phyloP scores from a whole-genome alignment of 2,329 filamentous ascomycete genomes.

The Penicillium sp. region DNA sequence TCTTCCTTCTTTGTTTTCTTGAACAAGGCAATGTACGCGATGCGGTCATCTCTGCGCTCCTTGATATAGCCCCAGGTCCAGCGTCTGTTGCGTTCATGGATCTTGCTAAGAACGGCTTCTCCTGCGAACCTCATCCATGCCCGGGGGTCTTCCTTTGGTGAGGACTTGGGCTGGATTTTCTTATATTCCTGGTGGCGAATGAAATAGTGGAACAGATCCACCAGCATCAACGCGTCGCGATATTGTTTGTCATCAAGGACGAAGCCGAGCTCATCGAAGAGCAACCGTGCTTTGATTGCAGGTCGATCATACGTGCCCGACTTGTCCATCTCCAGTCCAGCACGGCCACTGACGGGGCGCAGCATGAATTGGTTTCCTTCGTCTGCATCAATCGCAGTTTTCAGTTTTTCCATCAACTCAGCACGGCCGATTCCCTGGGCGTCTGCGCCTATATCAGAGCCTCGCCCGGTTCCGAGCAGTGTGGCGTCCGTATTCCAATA shows the following conservation, averaged over 20 bases:
- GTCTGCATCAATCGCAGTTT: conserved; percentile 72
- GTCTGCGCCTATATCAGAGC: conserved; percentile 58
- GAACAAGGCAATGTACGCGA: conserved; percentile 87
- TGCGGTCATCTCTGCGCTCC: conserved; percentile 85
- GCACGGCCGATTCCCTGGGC: conserved; percentile 64
- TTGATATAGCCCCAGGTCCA: conserved; percentile 98
- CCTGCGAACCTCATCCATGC: conserved; percentile 94
- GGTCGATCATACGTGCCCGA: conserved; percentile 74
- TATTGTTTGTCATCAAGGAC: conserved; percentile 98
- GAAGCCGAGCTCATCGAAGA: conserved; percentile 97
- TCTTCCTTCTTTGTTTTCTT: conserved; percentile 85
- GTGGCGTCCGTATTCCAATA: conserved; percentile 98
- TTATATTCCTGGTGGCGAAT: conserved; percentile 97
- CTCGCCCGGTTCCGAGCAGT: conserved; percentile 77
- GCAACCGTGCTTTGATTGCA: conserved; percentile 82
- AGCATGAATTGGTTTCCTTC: conserved; percentile 90
- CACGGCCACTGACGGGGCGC: conserved; percentile 91
- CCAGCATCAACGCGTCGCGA: conserved; percentile 94
- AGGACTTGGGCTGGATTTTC: conserved; percentile 78
- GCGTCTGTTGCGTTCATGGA: conserved; percentile 85
- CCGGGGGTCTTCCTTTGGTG: conserved; percentile 81
- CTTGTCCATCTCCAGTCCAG: conserved; percentile 93
- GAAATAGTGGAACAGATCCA: conserved; percentile 98
- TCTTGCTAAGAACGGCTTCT: conserved; percentile 84
- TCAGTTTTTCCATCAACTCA: conserved; percentile 74